Conservation (phyloP, 2,329 filamentous ascomycete species). For the Neocatenulostroma microsporum region DNA sequence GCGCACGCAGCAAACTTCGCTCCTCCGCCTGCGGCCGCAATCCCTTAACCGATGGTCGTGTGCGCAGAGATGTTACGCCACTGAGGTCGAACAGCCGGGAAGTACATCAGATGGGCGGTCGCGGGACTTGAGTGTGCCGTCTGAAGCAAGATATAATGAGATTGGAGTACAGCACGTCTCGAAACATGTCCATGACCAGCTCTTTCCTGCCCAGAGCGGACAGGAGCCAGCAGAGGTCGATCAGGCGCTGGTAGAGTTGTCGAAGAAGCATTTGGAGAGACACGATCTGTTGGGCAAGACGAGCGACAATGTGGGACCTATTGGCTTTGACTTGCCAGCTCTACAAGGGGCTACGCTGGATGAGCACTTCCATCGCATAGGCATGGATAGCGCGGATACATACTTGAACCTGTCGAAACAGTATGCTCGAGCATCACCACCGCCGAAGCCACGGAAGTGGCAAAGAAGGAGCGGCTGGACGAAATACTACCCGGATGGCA, state of each 20-base stretch:
- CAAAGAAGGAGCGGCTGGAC: slow-evolving; percentile 79
- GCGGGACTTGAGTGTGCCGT: slow-evolving; percentile 23
- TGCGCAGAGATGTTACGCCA: slow-evolving; percentile 21
- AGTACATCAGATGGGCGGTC: slow-evolving; percentile 8
- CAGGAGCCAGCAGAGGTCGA: slow-evolving; percentile 60
- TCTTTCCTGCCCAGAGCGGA: slow-evolving; percentile 55
- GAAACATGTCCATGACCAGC: slow-evolving; percentile 68
- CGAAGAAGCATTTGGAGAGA: slow-evolving; percentile 70
- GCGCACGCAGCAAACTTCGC: slow-evolving; percentile 31
- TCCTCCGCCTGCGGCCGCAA: slow-evolving; percentile 28
- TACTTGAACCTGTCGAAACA: slow-evolving; percentile 67
- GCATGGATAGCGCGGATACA: slow-evolving; percentile 77
- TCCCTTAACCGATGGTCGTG: slow-evolving; percentile 21
- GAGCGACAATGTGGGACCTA: slow-evolving; percentile 62
- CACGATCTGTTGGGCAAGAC: slow-evolving; percentile 90
- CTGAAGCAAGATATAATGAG: slow-evolving; percentile 70
- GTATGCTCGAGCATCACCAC: slow-evolving; percentile 56
- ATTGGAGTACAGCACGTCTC: slow-evolving; percentile 94
- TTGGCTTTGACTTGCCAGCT: slow-evolving; percentile 76
- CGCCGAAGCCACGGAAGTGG: slow-evolving; percentile 64
- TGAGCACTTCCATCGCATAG: slow-evolving; percentile 88
- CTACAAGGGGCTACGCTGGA: slow-evolving; percentile 77
- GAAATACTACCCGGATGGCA: slow-evolving; percentile 73
- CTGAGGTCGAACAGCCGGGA: slow-evolving; percentile 13
- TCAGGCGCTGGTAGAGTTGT: slow-evolving; percentile 66